These are phyloP conservation scores for Pulveroboletus sp. DNA, from an alignment of 768 basidiomycete species.

Conservation along the genomic window DNA sequence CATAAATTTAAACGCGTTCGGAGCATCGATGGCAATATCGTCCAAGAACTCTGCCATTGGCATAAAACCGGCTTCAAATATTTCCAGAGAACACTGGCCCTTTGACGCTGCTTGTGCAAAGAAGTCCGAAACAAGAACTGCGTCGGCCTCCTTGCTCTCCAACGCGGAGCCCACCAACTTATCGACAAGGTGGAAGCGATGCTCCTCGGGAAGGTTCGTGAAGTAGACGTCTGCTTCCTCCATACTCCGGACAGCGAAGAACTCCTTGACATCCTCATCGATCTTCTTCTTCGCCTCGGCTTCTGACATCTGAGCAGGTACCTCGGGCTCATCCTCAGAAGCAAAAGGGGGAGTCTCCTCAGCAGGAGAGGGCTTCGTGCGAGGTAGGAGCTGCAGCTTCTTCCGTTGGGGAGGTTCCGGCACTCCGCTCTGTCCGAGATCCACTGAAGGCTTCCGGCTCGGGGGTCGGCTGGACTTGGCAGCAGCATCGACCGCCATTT, in stretches of 20 bases:
- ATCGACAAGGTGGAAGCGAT: slow-evolving; percentile 65
- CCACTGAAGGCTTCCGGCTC: slow-evolving; percentile 48
- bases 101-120: slow-evolving; percentile 61
- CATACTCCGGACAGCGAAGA: slow-evolving; percentile 77
- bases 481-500: slow-evolving; percentile 49
- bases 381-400: slow-evolving; percentile 70
- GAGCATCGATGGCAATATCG: slow-evolving; percentile 87
- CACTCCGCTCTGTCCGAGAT: slow-evolving; percentile 40
- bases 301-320: slow-evolving; percentile 50
- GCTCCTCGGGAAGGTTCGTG: slow-evolving; percentile 58
- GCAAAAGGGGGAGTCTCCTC: slow-evolving; percentile 41
- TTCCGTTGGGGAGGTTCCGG: slow-evolving; percentile 56
- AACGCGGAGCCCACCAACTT: slow-evolving; percentile 70
- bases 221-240: slow-evolving; percentile 90
- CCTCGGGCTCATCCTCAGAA: slow-evolving; percentile 48
- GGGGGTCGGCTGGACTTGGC: slow-evolving; percentile 50
- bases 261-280: slow-evolving; percentile 78
- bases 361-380: slow-evolving; percentile 59
- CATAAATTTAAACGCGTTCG: slow-evolving; percentile 75
- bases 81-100: slow-evolving; percentile 49
- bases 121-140: slow-evolving; percentile 70
- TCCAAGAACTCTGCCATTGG: slow-evolving; percentile 73
- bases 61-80: slow-evolving; percentile 72
- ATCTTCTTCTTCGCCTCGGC: slow-evolving; percentile 71
- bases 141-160: slow-evolving; percentile 78